Evolutionary conservation across 768 basidiomycete species (phyloP).

Genomic region (Hericium alpestre): DNA sequence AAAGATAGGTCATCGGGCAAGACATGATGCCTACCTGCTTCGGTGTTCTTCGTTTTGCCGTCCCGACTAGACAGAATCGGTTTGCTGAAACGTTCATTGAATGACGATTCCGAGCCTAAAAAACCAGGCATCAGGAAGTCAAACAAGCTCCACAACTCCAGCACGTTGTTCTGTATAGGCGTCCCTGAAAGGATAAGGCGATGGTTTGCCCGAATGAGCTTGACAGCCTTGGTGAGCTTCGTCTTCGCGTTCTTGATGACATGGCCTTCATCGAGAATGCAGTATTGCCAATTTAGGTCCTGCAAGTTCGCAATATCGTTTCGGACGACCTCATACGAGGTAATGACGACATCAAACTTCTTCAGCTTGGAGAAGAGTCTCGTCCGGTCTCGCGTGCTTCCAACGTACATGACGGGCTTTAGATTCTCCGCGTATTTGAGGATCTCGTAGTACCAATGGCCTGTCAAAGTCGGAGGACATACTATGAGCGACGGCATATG

Average conservation of each 20-base stretch:
- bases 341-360: slow-evolving; percentile 83
- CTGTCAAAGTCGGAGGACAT: slow-evolving; percentile 94
- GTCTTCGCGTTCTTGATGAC: slow-evolving; percentile 99
- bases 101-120: slow-evolving; percentile 87
- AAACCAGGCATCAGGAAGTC: slow-evolving; percentile 99
- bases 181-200: slow-evolving; percentile 93
- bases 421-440: slow-evolving; percentile 83
- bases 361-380: slow-evolving; percentile 54
- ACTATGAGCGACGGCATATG: slow-evolving; percentile 91
- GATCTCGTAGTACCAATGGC: slow-evolving; percentile 99
- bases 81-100: slow-evolving; percentile 93
- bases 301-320: slow-evolving; percentile 80
- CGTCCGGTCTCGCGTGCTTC: slow-evolving; percentile 72
- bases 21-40: slow-evolving; percentile 61
- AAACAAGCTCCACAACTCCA: slow-evolving; percentile 97
- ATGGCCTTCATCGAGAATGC: slow-evolving; percentile 96
- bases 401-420: slow-evolving; percentile 79
- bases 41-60: slow-evolving; percentile 87
- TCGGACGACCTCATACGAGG: slow-evolving; percentile 94
- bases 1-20: neutral
- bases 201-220: slow-evolving; percentile 81
- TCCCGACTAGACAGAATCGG: slow-evolving; percentile 93
- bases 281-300: slow-evolving; percentile 81
- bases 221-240: slow-evolving; percentile 93
- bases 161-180: slow-evolving; percentile 97